Evolutionary conservation across 305 asterid genomes (phyloP), one percentile per base, ranked within the genome.

Genomic region (Fraxinus velutina): DNA sequence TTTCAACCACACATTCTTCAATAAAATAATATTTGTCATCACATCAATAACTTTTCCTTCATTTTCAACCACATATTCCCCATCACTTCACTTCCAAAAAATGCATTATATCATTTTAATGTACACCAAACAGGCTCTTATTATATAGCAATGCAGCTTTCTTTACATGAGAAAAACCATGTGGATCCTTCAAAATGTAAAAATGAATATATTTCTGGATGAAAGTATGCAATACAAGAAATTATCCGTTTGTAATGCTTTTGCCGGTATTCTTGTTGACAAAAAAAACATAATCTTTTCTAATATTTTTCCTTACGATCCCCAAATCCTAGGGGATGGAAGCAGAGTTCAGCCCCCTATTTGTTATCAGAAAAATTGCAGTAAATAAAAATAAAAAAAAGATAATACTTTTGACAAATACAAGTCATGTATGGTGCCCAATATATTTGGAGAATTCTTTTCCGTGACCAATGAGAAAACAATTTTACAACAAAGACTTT

Each of bases 111-210:
- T 29, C 32, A 29, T 29, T 29, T 29, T 29, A 29, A 29, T 29
- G 32, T 29, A 29, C 32, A 29, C 32, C 32, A 29, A 29, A 29
- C 32, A 29, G 32, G 32, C 32, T 29, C 32, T 29, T 13, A 27
- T 68, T 68, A 29, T 68, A 68, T 27, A 68, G 17, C 10, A 27
- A 27, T 13, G 39, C 39, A 68, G 74, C 19, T 29, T 13, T 30
- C 39, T 13, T 68, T 15, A 68, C 74, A 68, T 4, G 74, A 13
- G 74, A 17, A 30, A 68, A 68, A 12, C 39, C 0, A 34, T 81
- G 29, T 81, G 73, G 81, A 64, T n/a, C 77, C 81, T 81, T 68
- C 66, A 66, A 80, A 60, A 27, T 68, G n/a, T 27, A 29, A 68
- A 27, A 68, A 29, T 29, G 74, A 68, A 29, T 8, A 30, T 66